Base-by-base conservation (phyloP, 225 moss, liverwort and hornwort species). In the Pleurozium schreberi region DNA sequence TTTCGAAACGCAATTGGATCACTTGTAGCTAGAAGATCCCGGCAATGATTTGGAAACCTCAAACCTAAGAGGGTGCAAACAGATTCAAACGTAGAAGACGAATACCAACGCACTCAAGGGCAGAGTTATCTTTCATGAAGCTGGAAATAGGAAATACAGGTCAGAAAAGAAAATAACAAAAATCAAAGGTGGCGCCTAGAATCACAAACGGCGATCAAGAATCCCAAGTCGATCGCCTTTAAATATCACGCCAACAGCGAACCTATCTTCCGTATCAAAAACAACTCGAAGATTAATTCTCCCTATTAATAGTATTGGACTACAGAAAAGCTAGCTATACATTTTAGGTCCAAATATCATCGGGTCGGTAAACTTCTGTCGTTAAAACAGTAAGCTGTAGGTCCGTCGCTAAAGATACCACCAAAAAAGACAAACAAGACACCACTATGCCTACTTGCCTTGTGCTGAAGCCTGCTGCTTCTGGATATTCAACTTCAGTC, bases 391-490 rank as follows among this genome's bases (percentile, higher is more conserved):
- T 80, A 36, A 5, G 26, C 52, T 11, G 63, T 26, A 78, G 59
- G 62, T 33, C 61, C 66, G 16, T n/a, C 62, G 12, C 74, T 76
- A 31, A 2, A 62, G 53, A 84, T 58, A 80, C 59, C 50, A 90
- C 50, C 71, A 14, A 88, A 66, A 78, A 47, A 53, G 57, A 69
- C 66, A 75, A 78, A 43, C 30, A 45, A 34, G 25, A 63, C 42
- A 49, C 12, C 45, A 64, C 65, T 90, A 91, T 12, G 55, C 80
- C 52, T 88, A 59, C 47, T 88, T 59, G 69, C 73, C 89, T 69
- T 86, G 82, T 26, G 92, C 73, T 88, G 75, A 80, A 28, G 79
- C 59, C 62, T 84, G 91, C 84, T 92, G 87, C 88, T 93, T 93
- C 40, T 88, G 91, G 13, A 86, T 65, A 40, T 76, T 84, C 4